These are phyloP conservation scores for Dryadomyces sulphureus DNA, from an alignment of 2,329 filamentous ascomycete species.

Conservation along the genomic window DNA sequence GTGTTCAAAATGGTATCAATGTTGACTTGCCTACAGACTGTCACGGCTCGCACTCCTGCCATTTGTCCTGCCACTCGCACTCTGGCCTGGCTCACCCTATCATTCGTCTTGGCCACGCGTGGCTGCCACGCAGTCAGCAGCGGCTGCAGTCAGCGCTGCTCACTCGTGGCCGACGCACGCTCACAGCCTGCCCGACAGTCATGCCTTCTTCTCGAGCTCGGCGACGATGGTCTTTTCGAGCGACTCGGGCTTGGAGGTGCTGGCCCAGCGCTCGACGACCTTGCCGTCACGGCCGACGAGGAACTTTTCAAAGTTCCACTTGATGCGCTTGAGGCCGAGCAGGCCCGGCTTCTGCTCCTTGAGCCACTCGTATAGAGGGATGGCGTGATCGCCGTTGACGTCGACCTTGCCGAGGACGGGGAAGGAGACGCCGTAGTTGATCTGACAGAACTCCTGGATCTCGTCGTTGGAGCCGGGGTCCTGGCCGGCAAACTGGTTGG, in stretches of 20 bases:
- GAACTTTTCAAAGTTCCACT: conserved; percentile 99
- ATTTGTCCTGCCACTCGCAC: too few species aligned
- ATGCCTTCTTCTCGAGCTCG: conserved; percentile 45
- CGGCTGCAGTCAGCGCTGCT: too few species aligned
- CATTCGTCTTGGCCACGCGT: too few species aligned
- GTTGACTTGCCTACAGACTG: too few species aligned
- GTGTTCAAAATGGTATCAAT: too few species aligned
- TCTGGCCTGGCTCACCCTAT: too few species aligned
- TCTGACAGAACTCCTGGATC: conserved; percentile 71
- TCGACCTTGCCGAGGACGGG: conserved; percentile 85
- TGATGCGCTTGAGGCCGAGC: conserved; percentile 76
- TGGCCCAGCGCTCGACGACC: conserved; percentile 77
- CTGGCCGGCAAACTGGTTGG: conserved; percentile 92
- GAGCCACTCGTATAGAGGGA: conserved; percentile 66
- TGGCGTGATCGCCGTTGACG: conserved; percentile 75
- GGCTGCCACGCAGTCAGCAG: too few species aligned
- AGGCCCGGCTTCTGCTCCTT: conserved; percentile 64
- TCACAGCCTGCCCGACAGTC: too few species aligned
- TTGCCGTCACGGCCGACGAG: conserved; percentile 72
- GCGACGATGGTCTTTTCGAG: conserved; percentile 63
- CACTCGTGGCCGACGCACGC: too few species aligned
- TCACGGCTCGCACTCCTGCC: too few species aligned
- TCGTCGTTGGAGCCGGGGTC: conserved; percentile 74
- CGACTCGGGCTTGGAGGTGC: conserved; percentile 70
- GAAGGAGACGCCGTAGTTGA: conserved; percentile 91